Evolutionary conservation across 208 protist species (phyloP).

Genomic region (Leishmania guyanensis): DNA sequence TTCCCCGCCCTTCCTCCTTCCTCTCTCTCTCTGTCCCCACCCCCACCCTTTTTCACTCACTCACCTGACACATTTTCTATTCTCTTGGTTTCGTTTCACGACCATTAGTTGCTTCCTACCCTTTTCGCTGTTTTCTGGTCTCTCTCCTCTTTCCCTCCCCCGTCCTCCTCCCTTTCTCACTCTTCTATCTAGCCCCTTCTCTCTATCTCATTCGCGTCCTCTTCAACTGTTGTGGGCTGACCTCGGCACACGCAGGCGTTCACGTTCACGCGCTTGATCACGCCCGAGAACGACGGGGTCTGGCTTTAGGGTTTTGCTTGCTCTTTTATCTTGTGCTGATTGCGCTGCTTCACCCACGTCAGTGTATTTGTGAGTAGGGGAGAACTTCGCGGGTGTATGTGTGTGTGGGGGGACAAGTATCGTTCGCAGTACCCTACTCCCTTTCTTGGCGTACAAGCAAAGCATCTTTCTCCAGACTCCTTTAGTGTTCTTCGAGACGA

Average conservation of each 20-base stretch:
- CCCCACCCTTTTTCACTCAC: neutral
- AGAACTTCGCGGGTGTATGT: neutral
- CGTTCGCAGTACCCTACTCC: neutral
- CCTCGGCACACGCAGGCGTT: neutral
- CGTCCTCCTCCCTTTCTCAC: neutral
- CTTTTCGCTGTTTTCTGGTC: neutral
- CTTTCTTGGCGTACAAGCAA: neutral
- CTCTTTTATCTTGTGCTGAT: neutral
- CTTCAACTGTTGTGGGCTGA: neutral
- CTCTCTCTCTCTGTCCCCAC: neutral
- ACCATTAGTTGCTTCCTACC: neutral
- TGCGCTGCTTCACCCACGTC: neutral
- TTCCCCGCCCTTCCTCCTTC: neutral
- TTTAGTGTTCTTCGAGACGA: neutral
- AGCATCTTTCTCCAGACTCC: neutral
- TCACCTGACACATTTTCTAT: constrained; percentile 9
- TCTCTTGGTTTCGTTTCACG: constrained; percentile 1
- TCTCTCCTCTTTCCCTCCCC: neutral
- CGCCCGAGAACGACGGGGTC: neutral
- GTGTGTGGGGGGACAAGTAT: neutral
- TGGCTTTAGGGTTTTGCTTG: neutral
- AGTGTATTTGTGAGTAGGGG: neutral
- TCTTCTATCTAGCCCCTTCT: neutral
- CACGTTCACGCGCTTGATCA: neutral
- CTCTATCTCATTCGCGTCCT: neutral